Base-by-base conservation (phyloP, 352 stramenopile species). In the Globisporangium okanoganense region DNA sequence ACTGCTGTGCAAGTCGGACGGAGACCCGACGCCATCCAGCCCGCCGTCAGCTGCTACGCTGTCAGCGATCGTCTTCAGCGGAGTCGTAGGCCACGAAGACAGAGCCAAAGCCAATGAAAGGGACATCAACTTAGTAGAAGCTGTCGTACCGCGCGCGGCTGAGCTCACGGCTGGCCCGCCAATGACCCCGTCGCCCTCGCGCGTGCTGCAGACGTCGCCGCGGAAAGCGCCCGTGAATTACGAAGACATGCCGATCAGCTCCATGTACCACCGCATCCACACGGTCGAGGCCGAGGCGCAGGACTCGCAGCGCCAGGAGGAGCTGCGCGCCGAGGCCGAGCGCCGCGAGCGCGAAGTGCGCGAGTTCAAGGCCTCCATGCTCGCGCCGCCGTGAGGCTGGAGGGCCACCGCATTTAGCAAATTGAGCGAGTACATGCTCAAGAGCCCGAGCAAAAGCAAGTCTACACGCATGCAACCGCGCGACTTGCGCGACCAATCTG, bases 231-330 rank as follows among this genome's bases (percentile, higher is more conserved):
- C 54, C 6, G 50, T 62, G 10, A 76, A 61, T 58, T 76, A 57
- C 27, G 82, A 92, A 8, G 79, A 92, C 25, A 76, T 92, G 44
- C 82, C 79, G 12, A 91, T 91, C 56, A 76, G 78, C 53, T 87
- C 78, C 31, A 91, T 85, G 56, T 91, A 91, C 59, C 82, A 91
- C 63, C 82, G 82, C 45, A 69, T 89, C 35, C 82, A 87, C 57
- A 58, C 71, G n/a, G 75, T 75, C 8, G 69, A 86, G 41, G 66
- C 85, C 45, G 79, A 72, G 20, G 68, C 80, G 35, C 69, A 78
- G 60, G 76, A 88, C 41, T 59, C 59, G 5, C 72, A 71, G 36
- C 70, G 76, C 6, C 70, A 70, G 22, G 61, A 81, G 12, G 79
- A 86, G 56, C 59, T 71, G 29, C 75, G 64, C n/a, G 53, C 67